Base-by-base conservation (phyloP, 2,329 filamentous ascomycete species). In the Ampelomyces quisqualis region DNA sequence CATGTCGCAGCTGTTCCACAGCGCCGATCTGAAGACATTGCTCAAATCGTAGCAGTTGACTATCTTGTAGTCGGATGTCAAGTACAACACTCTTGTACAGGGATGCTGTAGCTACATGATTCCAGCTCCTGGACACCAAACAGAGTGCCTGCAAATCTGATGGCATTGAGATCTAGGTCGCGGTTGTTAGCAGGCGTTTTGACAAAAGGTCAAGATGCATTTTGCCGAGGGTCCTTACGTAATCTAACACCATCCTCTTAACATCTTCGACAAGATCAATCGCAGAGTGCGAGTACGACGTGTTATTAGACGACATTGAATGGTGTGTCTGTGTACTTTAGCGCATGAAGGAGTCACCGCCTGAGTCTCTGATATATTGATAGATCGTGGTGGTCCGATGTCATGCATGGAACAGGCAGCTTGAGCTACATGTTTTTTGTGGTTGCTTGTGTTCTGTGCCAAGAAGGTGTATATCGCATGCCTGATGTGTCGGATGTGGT, bases 61-160 rank as follows among this genome's bases (percentile, higher is more conserved):
- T 33, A n/a, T 37, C 21, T 7, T 13, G 14, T 23, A 9, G 13
- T 2, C 29, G 17, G 6, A 35, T 39, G 10, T 48, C 36, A 5
- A 51, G 26, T 11, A 43, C 36, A 10, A 43, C 38, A 6, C 29
- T 41, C 9, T 9, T 15, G 14, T 45, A 51, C n/a, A 42, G 27
- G 10, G n/a, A 10, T 26, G 24, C 22, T 10, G 39, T 46, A 21
- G 40, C 39, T 15, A 46, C 9, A 17, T 15, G 3, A 9, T 41
- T 45, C 32, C 42, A 46, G 9, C 14, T 18, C 27, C 21, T 43
- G 6, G 31, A 44, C 7, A 31, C 35, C 11, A 44, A 27, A 33
- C 29, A 44, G 8, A 46, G 42, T 19, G 42, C 45, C 29, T 31
- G 20, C 10, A 49, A 13, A 30, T 47, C 40, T 3, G 40, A 17